Evolutionary conservation across 116 monocot species (phyloP), one percentile per base, ranked within the genome.

Genomic region (Dioscorea cayenensis): DNA sequence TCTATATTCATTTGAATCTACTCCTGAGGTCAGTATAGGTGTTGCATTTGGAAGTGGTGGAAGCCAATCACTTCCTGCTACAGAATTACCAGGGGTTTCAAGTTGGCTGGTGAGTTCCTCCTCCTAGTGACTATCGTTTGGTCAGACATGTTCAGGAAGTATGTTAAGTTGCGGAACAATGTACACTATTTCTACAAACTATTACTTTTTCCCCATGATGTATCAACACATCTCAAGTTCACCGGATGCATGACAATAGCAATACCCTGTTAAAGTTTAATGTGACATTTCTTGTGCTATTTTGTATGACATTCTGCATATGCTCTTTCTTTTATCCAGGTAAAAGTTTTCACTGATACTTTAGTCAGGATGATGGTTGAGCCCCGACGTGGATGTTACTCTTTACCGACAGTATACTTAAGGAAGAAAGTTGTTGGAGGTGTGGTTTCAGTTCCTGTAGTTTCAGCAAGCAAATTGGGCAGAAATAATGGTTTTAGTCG

Each of bases 1-100:
- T 28, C 84, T 97, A n/a, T 97, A 86, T 76, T 93, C 97, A 38
- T 97, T 97, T 80, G 97, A 93, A 58, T 88, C 90, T 49, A 82
- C 85, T 74, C 97, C 97, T 28, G 93, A 97, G 66, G 79, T 97
- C 50, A 84, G 82, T 68, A 66, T 97, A 69, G 90, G 86, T 65
- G 88, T 97, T 74, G 90, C 82, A 71, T 97, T 97, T 80, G 97
- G 97, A 72, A 83, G 92, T 12, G 89, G 87, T 66, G 84, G 84
- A 61, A 84, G 84, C 72, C 92, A 90, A 81, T 73, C 88, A 60
- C 79, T 92, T 72, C 96, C 96, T 11, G 86, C 90, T 70, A 97
- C 90, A 65, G 97, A 93, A 83, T 68, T 97, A 6, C 97, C 97
- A 66, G 97, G 93, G 38, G 93, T 97, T 60, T 82, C 92, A 69